These are phyloP conservation scores for Suillus paluster DNA, from an alignment of 768 basidiomycete species.

Conservation along the genomic window DNA sequence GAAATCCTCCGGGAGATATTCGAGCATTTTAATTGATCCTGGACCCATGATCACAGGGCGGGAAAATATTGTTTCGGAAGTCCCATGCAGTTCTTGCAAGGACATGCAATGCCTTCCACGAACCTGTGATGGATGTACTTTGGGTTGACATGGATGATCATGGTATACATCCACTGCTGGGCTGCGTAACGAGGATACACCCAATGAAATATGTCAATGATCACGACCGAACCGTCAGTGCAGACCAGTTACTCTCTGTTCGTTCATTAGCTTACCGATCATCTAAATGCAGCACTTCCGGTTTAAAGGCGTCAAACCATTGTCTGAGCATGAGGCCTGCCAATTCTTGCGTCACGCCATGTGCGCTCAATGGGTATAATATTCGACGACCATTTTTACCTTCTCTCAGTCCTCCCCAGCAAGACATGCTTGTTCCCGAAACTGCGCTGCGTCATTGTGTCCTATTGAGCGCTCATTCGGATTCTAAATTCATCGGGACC, in stretches of 20 bases:
- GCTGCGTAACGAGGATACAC: neutral
- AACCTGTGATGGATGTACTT: constrained; percentile 5
- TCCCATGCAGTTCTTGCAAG: constrained; percentile 5
- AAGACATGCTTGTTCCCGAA: neutral
- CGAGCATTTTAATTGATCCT: neutral
- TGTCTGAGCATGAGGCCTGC: neutral
- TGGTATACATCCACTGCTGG: neutral
- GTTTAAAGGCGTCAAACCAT: neutral
- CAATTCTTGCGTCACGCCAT: neutral
- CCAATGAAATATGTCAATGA: neutral
- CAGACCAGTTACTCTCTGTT: neutral
- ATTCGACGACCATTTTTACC: neutral
- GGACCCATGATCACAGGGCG: neutral
- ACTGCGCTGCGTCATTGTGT: neutral
- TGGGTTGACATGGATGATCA: neutral
- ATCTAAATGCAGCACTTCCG: neutral
- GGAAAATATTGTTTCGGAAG: neutral
- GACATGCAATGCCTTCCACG: constrained; percentile 7
- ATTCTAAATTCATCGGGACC: neutral
- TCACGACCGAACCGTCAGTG: too few species aligned
- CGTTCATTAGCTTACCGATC: neutral
- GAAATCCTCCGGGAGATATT: neutral
- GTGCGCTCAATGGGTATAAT: neutral
- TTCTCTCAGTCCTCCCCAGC: neutral
- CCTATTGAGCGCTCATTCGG: neutral